These are phyloP conservation scores for Saccharomycopsis sp. DNA, from an alignment of 805 yeast species.

Conservation along the genomic window DNA sequence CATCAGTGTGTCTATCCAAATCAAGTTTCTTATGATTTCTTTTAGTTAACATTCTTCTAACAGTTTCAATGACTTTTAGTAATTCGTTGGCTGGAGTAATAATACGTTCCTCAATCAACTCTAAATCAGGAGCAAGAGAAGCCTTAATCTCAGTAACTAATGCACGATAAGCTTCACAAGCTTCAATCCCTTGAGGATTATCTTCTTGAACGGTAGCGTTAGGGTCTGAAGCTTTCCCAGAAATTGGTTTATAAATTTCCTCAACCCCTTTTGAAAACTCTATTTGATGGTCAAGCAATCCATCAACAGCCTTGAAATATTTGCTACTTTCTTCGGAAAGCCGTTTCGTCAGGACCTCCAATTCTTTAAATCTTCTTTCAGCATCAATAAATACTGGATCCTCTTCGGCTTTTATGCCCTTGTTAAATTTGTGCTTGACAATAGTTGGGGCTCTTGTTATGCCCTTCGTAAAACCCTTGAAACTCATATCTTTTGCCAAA, in stretches of 20 bases:
- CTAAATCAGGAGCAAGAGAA: slow-evolving; percentile 85
- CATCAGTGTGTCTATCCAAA: slow-evolving; percentile 74
- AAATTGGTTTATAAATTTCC: slow-evolving; percentile 92
- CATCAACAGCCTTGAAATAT: slow-evolving; percentile 86
- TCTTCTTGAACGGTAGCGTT: slow-evolving; percentile 82
- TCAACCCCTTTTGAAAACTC: slow-evolving; percentile 95
- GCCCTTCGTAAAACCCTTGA: slow-evolving; percentile 80
- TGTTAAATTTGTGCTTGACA: slow-evolving; percentile 83
- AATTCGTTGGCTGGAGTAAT: slow-evolving; percentile 90
- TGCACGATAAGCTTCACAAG: slow-evolving; percentile 84
- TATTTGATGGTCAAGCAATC: slow-evolving; percentile 76
- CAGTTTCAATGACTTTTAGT: slow-evolving; percentile 69
- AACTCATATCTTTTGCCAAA: slow-evolving; percentile 79
- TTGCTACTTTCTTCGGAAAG: slow-evolving; percentile 84
- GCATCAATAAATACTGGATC: slow-evolving; percentile 94
- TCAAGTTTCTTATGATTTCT: slow-evolving; percentile 94
- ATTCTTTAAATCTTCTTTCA: slow-evolving; percentile 89
- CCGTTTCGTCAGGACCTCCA: slow-evolving; percentile 84
- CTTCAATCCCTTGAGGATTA: slow-evolving; percentile 93
- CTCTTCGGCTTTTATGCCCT: slow-evolving; percentile 59
- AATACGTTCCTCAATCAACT: slow-evolving; percentile 82
- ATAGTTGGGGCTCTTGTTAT: slow-evolving; percentile 85
- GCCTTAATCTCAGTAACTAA: slow-evolving; percentile 82
- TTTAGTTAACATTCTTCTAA: slow-evolving; percentile 91
- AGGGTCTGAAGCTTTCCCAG: slow-evolving; percentile 89